phyloP scores from a whole-genome alignment of 768 basidiomycete genomes.

The Mycena capillaripes region DNA sequence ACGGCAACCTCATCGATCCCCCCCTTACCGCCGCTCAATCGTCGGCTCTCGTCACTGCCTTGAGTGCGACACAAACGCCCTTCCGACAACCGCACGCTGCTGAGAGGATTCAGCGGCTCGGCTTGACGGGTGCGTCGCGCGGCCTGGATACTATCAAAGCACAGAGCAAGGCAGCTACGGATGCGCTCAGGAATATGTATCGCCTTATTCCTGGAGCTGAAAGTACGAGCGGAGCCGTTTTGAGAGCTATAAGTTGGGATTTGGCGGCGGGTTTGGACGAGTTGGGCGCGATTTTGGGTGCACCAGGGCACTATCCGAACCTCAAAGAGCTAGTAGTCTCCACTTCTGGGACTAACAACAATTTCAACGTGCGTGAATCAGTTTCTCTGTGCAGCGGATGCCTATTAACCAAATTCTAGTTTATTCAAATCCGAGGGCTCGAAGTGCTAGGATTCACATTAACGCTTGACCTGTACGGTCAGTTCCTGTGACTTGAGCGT shows the following conservation, averaged over 20 bases:
- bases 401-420: neutral
- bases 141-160: neutral
- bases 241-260: constrained; percentile 20
- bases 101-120: neutral
- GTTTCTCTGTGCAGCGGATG: neutral
- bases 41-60: neutral
- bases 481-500: neutral
- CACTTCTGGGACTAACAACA: neutral
- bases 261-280: constrained; percentile 6
- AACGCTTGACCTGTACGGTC: neutral
- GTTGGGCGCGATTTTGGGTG: neutral
- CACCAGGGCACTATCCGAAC: constrained; percentile 2
- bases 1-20: constrained; percentile 9
- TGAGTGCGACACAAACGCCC: neutral
- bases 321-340: constrained; percentile 20
- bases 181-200: neutral
- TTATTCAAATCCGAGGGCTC: constrained; percentile 17
- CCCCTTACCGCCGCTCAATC: constrained; percentile 5
- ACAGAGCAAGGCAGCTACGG: neutral
- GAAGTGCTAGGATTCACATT: neutral
- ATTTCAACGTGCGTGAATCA: constrained; percentile 12
- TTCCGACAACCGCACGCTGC: neutral
- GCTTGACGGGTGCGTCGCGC: neutral
- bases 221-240: neutral
- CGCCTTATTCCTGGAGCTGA: neutral